phyloP scores from a whole-genome alignment of 2,329 filamentous ascomycete genomes.

The Talaromyces islandicus region DNA sequence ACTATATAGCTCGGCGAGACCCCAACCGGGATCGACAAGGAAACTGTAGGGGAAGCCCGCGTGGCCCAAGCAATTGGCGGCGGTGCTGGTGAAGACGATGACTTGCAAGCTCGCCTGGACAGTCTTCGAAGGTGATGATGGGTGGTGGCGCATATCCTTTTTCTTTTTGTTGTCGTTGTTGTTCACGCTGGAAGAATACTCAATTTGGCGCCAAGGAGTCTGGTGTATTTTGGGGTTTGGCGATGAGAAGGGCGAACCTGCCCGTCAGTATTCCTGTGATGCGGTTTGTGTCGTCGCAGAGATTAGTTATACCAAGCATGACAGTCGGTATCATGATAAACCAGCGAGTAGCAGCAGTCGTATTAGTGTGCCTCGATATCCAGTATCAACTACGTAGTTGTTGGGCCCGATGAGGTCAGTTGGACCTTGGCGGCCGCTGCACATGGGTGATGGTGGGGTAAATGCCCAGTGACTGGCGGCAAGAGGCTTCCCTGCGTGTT shows the following conservation, averaged over 20 bases:
- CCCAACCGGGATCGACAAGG: slow-evolving; percentile 73
- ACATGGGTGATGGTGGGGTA: background rate
- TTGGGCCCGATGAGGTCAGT: background rate
- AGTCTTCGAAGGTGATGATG: slow-evolving; percentile 58
- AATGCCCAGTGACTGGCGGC: background rate
- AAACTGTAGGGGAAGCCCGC: slow-evolving; percentile 64
- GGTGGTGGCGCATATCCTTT: background rate
- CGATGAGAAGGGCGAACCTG: background rate
- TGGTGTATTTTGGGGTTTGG: background rate
- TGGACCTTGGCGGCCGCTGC: background rate
- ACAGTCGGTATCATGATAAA: background rate
- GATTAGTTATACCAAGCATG: background rate
- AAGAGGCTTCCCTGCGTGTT: background rate
- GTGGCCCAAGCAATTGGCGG: slow-evolving; percentile 77
- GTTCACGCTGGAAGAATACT: background rate
- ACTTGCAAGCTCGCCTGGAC: slow-evolving; percentile 87
- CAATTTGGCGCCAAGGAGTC: background rate
- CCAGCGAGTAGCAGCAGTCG: background rate
- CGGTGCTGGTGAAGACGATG: slow-evolving; percentile 64
- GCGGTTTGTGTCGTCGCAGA: background rate
- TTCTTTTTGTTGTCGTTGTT: no score
- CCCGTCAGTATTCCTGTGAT: background rate
- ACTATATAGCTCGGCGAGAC: slow-evolving; percentile 75
- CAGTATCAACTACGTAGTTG: background rate
- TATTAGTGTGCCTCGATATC: no score